Conservation (phyloP, 2,329 filamentous ascomycete species). For the Trichoderma atroviride region DNA sequence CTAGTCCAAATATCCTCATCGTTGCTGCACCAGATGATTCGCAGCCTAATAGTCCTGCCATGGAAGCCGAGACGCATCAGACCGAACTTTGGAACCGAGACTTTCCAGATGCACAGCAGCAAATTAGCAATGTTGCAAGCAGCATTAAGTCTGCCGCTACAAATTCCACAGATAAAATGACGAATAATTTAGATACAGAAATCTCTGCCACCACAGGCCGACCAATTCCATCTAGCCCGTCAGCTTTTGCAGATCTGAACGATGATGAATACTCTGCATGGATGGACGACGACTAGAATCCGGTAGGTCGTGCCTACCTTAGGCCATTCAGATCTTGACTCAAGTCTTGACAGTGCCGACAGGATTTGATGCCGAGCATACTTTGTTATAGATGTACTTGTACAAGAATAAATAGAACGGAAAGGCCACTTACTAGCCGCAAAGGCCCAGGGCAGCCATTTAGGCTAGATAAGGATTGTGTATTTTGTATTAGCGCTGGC, state of each 20-base stretch:
- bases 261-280: constrained; percentile 36
- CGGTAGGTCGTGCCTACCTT: constrained; percentile 1
- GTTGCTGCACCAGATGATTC: constrained; percentile 68
- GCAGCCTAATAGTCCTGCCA: constrained; percentile 55
- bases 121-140: not conserved
- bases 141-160: not conserved
- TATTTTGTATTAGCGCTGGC: constrained; percentile 18
- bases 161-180: not conserved
- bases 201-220: not conserved
- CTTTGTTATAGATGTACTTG: constrained; percentile 10
- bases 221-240: constrained; percentile 29
- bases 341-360: not conserved
- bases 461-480: not conserved
- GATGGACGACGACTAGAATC: constrained; percentile 33
- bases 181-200: not conserved
- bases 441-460: not conserved
- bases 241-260: not conserved
- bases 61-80: constrained; percentile 38
- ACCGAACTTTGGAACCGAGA: constrained; percentile 25
- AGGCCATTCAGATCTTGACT: not conserved
- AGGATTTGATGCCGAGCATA: not conserved
- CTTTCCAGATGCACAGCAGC: not conserved
- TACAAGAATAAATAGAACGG: constrained; percentile 16
- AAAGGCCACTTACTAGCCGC: not conserved
- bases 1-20: constrained; percentile 60